Evolutionary conservation across 1,284 basidiomycete species (phyloP).

Genomic region (Sporisorium sorghi): DNA sequence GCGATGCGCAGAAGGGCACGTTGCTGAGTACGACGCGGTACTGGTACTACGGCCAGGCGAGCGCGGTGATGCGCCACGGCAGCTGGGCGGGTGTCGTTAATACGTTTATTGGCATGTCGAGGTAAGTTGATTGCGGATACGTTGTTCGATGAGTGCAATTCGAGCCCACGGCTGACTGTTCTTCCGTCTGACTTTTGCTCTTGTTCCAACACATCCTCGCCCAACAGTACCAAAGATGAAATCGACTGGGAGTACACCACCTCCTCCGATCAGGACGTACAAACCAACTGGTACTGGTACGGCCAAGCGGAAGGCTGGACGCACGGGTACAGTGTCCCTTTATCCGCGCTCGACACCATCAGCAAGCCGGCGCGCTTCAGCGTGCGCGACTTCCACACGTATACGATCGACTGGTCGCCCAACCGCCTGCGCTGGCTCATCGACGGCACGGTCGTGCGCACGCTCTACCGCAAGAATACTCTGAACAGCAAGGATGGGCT

Average conservation of each 20-base stretch:
- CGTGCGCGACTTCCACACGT: slow-evolving; percentile 45
- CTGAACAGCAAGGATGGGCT: slow-evolving; percentile 26
- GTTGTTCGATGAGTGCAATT: too few species aligned
- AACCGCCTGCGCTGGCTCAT: slow-evolving; percentile 51
- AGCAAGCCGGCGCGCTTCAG: slow-evolving; percentile 16
- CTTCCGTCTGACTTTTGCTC: background rate
- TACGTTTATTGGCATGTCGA: slow-evolving; percentile 53
- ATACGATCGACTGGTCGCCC: slow-evolving; percentile 54
- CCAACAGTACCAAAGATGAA: slow-evolving; percentile 42
- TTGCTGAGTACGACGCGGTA: slow-evolving; percentile 48
- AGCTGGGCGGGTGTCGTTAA: slow-evolving; percentile 51
- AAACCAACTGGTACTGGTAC: slow-evolving; percentile 51
- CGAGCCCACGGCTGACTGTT: too few species aligned
- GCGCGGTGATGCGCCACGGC: slow-evolving; percentile 48
- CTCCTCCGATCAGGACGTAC: slow-evolving; percentile 15
- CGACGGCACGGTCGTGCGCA: slow-evolving; percentile 49
- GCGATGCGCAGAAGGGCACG: slow-evolving; percentile 31
- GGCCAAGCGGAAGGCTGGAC: slow-evolving; percentile 44
- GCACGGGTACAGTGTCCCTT: slow-evolving; percentile 33
- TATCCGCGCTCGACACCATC: slow-evolving; percentile 12
- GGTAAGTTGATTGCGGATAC: too few species aligned
- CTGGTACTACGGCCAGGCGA: slow-evolving; percentile 51
- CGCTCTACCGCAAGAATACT: slow-evolving; percentile 44
- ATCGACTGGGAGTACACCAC: slow-evolving; percentile 57
- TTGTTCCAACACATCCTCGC: too few species aligned